Percentiles rank a stretch among this genome's conserved stretches.
Conservation (phyloP, 2,329 filamentous ascomycete genomes). For the Penicillium hesseltinei region DNA sequence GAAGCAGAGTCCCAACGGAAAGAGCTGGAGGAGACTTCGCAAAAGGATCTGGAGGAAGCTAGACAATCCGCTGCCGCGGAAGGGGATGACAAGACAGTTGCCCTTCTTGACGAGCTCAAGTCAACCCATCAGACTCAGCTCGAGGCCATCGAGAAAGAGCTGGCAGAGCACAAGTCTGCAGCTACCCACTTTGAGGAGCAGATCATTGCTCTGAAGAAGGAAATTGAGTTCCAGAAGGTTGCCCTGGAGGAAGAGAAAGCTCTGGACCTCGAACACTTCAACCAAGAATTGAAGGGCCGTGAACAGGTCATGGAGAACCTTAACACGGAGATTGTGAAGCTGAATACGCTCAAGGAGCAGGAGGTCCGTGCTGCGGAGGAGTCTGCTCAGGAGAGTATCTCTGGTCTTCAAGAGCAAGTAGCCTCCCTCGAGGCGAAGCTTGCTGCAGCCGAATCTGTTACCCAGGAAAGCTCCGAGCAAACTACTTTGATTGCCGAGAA, state of each 20-base stretch:
- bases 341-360: constrained; percentile 38
- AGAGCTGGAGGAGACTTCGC: constrained; percentile 37
- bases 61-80: constrained; percentile 36
- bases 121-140: constrained; percentile 36
- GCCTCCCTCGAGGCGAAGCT: constrained; percentile 37
- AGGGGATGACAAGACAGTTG: constrained; percentile 36
- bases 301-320: constrained; percentile 41
- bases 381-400: constrained; percentile 27
- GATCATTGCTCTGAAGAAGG: constrained; percentile 30
- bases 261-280: constrained; percentile 29
- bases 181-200: constrained; percentile 30
- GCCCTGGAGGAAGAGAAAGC: constrained; percentile 35
- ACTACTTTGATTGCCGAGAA: constrained; percentile 34
- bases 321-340: constrained; percentile 38
- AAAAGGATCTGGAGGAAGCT: constrained; percentile 41
- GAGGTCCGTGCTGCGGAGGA: constrained; percentile 37
- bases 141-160: constrained; percentile 35
- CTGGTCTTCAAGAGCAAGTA: constrained; percentile 37
- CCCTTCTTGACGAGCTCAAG: constrained; percentile 40
- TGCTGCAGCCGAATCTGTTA: constrained; percentile 31
- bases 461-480: constrained; percentile 26
- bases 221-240: constrained; percentile 33
- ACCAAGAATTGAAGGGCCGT: constrained; percentile 36
- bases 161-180: constrained; percentile 34
- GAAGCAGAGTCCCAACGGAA: constrained; percentile 39